Evolutionary conservation across 2,329 filamentous ascomycete species (phyloP).

Genomic region (Coniochaeta pulveracea): DNA sequence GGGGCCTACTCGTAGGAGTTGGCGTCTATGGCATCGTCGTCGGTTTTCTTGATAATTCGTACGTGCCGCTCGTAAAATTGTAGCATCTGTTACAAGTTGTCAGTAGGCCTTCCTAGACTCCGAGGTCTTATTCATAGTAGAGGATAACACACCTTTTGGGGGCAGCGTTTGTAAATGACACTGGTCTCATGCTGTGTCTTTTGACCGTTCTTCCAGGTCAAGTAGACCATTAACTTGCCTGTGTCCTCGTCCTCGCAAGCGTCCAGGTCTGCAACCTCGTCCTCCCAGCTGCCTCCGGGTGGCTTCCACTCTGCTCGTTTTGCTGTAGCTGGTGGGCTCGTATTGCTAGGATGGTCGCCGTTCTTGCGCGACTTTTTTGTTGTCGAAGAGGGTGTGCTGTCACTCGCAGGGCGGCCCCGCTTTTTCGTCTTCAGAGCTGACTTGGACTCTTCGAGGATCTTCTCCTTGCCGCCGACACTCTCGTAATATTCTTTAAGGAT

Average conservation of each 20-base stretch:
- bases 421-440: slow-evolving; percentile 44
- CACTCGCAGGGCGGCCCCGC: slow-evolving; percentile 36
- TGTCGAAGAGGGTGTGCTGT: slow-evolving; percentile 22
- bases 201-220: slow-evolving; percentile 62
- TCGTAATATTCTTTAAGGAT: slow-evolving; percentile 54
- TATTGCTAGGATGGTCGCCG: slow-evolving; percentile 35
- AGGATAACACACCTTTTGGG: slow-evolving; percentile 52
- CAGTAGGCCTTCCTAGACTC: slow-evolving; percentile 7
- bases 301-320: slow-evolving; percentile 45
- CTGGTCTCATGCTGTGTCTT: slow-evolving; percentile 64
- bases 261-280: slow-evolving; percentile 58
- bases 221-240: slow-evolving; percentile 51
- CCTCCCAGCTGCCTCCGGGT: slow-evolving; percentile 67
- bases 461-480: slow-evolving; percentile 50
- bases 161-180: slow-evolving; percentile 63
- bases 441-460: slow-evolving; percentile 38
- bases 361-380: slow-evolving; percentile 35
- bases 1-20: too few relatives aligned
- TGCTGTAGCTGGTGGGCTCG: slow-evolving; percentile 33
- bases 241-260: slow-evolving; percentile 56
- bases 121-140: too few relatives aligned
- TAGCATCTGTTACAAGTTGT: slow-evolving; percentile 33
- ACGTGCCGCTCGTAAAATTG: slow-evolving; percentile 49
- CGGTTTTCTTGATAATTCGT: slow-evolving; percentile 32
- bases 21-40: slow-evolving; percentile 6